These are phyloP conservation scores for Aspergillus nanangensis DNA, from an alignment of 495 filamentous ascomycete species.

Conservation along the genomic window DNA sequence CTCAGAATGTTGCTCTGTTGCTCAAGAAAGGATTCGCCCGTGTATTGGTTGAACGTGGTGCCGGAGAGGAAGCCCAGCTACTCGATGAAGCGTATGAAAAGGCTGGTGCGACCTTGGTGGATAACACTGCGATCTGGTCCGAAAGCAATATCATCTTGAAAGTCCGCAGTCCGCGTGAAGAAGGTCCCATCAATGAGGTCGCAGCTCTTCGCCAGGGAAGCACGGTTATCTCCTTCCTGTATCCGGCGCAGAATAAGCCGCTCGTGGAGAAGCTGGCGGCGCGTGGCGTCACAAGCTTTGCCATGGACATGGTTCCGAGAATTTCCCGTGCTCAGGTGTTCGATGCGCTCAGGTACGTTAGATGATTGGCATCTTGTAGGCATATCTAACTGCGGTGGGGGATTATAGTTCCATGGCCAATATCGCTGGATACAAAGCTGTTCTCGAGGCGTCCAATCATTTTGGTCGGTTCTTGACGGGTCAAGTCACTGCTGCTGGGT, in stretches of 20 bases:
- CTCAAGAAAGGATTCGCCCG: slow-evolving; percentile 75
- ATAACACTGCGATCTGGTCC: slow-evolving; percentile 57
- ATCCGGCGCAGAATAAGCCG: slow-evolving; percentile 65
- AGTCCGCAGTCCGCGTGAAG: slow-evolving; percentile 61
- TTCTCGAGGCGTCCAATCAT: slow-evolving; percentile 75
- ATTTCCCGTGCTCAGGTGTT: slow-evolving; percentile 80
- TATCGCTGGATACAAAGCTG: slow-evolving; percentile 82
- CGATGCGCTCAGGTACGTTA: slow-evolving; percentile 57
- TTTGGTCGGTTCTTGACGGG: slow-evolving; percentile 80
- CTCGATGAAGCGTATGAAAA: slow-evolving; percentile 65
- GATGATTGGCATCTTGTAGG: background rate
- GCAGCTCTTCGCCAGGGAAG: slow-evolving; percentile 55
- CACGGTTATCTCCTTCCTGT: slow-evolving; percentile 71
- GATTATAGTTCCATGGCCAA: slow-evolving; percentile 69
- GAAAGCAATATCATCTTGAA: slow-evolving; percentile 73
- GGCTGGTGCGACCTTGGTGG: slow-evolving; percentile 68
- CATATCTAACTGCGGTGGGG: background rate
- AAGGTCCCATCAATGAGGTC: slow-evolving; percentile 51
- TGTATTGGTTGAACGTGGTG: slow-evolving; percentile 69
- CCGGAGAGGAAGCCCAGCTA: slow-evolving; percentile 69
- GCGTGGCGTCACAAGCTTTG: slow-evolving; percentile 63
- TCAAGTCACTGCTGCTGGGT: slow-evolving; percentile 76
- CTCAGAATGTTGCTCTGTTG: slow-evolving; percentile 69
- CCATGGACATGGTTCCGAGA: slow-evolving; percentile 81
- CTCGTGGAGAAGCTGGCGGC: slow-evolving; percentile 63